A percentile compares a stretch with the other conserved stretches of the same genome.
These are phyloP conservation scores for Sapria himalayana DNA, from an alignment of 345 rosid species.

Conservation along the genomic window DNA sequence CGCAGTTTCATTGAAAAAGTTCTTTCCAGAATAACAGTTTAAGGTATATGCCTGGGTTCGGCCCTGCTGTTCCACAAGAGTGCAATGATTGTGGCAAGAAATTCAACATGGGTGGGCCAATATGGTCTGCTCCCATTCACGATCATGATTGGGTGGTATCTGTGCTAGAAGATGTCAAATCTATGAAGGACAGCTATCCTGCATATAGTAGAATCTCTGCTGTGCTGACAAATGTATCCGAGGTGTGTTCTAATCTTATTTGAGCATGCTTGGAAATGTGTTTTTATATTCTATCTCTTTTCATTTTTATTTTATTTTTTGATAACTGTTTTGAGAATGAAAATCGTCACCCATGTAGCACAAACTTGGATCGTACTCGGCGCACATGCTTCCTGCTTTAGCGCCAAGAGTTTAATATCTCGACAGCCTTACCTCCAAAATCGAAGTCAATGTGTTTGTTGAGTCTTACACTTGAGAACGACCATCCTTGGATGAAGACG, in stretches of 20 bases:
- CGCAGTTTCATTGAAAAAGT: too few species aligned
- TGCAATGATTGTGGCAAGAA: constrained; percentile 90
- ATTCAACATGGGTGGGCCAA: constrained; percentile 91
- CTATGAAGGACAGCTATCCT: constrained; percentile 68
- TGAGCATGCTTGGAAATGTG: too few species aligned
- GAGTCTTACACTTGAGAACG: too few species aligned
- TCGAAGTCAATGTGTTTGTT: too few species aligned
- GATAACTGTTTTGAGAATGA: too few species aligned
- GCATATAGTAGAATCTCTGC: constrained; percentile 80
- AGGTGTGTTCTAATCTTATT: too few species aligned
- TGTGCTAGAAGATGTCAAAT: constrained; percentile 39
- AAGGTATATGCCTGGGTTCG: constrained; percentile 82
- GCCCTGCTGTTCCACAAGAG: constrained; percentile 81
- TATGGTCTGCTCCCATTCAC: constrained; percentile 96
- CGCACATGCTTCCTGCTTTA: too few species aligned
- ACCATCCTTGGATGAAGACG: too few species aligned
- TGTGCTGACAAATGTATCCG: constrained; percentile 73
- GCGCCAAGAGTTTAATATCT: too few species aligned
- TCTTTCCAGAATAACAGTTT: constrained; percentile 49
- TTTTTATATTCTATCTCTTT: constrained; percentile 1
- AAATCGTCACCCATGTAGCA: too few species aligned
- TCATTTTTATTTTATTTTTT: neutral
- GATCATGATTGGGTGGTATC: constrained; percentile 81
- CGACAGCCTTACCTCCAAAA: too few species aligned
- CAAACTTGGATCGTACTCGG: too few species aligned